These are phyloP conservation scores for Colletotrichum sp. DNA, from an alignment of 2,329 filamentous ascomycete species.

Conservation along the genomic window DNA sequence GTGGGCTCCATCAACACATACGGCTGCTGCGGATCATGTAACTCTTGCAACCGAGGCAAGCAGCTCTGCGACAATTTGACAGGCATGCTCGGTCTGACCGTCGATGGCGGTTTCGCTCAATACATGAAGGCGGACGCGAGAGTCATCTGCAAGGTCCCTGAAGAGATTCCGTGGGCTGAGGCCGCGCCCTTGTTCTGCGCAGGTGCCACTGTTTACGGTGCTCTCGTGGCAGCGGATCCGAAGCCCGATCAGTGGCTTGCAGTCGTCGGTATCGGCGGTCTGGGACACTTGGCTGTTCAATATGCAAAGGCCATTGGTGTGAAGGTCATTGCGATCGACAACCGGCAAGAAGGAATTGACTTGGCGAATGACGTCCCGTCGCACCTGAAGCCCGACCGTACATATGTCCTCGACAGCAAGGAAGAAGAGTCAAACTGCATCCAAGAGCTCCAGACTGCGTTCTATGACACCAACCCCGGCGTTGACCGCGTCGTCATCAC, in stretches of 20 bases:
- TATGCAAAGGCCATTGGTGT: constrained; percentile 28
- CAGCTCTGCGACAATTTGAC: constrained; percentile 26
- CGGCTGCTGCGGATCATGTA: constrained; percentile 26
- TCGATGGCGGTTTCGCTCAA: constrained; percentile 30
- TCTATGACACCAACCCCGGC: constrained; percentile 22
- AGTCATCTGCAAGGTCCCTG: constrained; percentile 28
- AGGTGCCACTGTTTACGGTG: constrained; percentile 29
- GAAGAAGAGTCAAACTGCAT: constrained; percentile 5
- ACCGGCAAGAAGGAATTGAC: constrained; percentile 20
- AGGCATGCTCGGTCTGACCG: constrained; percentile 26
- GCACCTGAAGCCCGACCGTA: constrained; percentile 17
- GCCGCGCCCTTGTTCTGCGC: constrained; percentile 33
- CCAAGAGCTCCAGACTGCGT: constrained; percentile 12
- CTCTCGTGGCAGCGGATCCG: constrained; percentile 20
- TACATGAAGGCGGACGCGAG: constrained; percentile 29
- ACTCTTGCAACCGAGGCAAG: constrained; percentile 22
- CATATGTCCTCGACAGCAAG: constrained; percentile 12
- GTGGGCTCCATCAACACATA: constrained; percentile 42
- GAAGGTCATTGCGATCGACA: constrained; percentile 28
- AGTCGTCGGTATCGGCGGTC: constrained; percentile 28
- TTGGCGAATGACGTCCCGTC: constrained; percentile 15
- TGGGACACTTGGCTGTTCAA: constrained; percentile 28
- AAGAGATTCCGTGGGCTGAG: constrained; percentile 21
- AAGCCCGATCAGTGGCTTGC: constrained; percentile 26
- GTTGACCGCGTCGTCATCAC: constrained; percentile 25